phyloP scores from a whole-genome alignment of 192 early-diverging fungal genomes.

The Pilobolus umbonatus region DNA sequence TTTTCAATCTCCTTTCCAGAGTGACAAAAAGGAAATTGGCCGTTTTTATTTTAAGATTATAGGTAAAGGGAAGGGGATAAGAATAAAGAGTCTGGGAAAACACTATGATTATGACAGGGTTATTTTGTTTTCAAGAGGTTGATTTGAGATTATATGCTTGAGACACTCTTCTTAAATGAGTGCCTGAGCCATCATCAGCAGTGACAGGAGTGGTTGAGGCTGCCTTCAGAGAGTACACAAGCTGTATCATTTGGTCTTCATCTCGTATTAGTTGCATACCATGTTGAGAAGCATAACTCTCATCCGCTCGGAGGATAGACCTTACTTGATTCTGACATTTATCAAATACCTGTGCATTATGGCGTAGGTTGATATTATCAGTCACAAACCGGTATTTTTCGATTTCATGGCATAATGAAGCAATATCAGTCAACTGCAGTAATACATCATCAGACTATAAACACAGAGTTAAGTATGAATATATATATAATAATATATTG shows the following conservation, averaged over 20 bases:
- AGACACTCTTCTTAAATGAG: constrained; percentile 10
- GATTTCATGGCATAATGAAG: constrained; percentile 33
- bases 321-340: constrained; percentile 40
- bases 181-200: constrained; percentile 5
- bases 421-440: constrained; percentile 19
- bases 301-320: constrained; percentile 29
- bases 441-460: constrained; percentile 12
- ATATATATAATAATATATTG: neutral
- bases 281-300: constrained; percentile 32
- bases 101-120: too few relatives aligned
- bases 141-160: constrained; percentile 17
- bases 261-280: constrained; percentile 26
- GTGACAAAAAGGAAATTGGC: too few relatives aligned
- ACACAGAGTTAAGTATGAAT: neutral
- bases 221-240: constrained; percentile 30
- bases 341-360: constrained; percentile 35
- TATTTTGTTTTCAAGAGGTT: neutral
- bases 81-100: neutral
- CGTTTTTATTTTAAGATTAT: too few relatives aligned
- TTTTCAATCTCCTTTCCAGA: too few relatives aligned
- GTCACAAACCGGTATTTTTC: constrained; percentile 30
- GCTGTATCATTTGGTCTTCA: constrained; percentile 39
- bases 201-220: constrained; percentile 7
- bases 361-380: constrained; percentile 11
- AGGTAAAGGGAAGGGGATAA: too few relatives aligned